Base-by-base conservation (phyloP, 1,139 yeast genomes). In the Taphrina confusa region DNA sequence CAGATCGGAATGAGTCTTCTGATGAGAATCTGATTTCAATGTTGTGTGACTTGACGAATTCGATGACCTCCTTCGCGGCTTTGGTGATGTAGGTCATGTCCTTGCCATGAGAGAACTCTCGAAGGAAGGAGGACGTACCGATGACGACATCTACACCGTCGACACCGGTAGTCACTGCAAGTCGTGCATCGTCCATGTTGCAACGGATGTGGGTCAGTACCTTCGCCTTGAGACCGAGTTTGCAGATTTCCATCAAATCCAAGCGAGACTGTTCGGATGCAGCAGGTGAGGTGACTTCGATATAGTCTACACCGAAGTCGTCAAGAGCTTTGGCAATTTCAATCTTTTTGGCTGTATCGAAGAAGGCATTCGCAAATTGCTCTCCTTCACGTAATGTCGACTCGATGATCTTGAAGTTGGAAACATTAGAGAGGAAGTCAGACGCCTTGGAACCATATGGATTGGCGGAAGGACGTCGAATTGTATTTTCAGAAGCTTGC, bases 111-210 rank as follows among this genome's bases (percentile, higher is more conserved):
- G 96, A 87, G 75, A 83, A 91, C 75, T 91, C 87, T 77, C 97
- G 85, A 71, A 92, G 80, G 74, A 90, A 92, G 74, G 88, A 96
- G 18, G 97, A 91, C 28, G 98, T 92, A 67, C 97, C 98, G 75
- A 92, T 92, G 60, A 92, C 97, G 57, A 92, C 97, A 76, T 92
- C 97, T 63, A 92, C 97, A 76, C 98, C 98, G 73, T 92, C 97
- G 63, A 92, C 97, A 73, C 98, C 97, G 49, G 97, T 92, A 72
- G 89, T 91, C 33, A 92, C 98, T 2, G 98, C 98, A 62, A 92
- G 87, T 72, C 86, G 81, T 65, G 97, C 98, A 71, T 92, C 98
- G 73, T 92, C 97, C 97, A 92, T 91, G 75, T 91, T 97, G 76
- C 98, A 92, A 12, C 64, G 62, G 25, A 65, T 65, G 50, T 65